Evolutionary conservation across 345 rosid genomes (phyloP).

Genomic region (Arabidopsis thaliana): DNA sequence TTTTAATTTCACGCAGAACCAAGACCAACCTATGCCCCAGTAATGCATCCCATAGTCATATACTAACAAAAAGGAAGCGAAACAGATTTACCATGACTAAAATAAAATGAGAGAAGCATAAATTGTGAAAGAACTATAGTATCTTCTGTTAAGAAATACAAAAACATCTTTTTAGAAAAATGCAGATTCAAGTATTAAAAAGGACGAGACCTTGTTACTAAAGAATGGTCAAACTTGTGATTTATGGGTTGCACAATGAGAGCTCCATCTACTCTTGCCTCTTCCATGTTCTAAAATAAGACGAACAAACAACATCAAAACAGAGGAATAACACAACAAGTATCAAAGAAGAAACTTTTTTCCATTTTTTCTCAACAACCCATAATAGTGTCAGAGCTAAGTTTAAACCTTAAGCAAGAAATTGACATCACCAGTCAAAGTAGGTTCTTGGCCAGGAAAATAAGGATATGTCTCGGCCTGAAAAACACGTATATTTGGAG

Average conservation of each 20-base stretch:
- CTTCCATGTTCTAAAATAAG: constrained; percentile 72
- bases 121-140: background rate
- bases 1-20: background rate
- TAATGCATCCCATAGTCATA: constrained; percentile 2
- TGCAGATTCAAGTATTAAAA: constrained; percentile 15
- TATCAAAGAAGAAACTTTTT: background rate
- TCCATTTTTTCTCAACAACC: background rate
- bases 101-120: constrained; percentile 27
- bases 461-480: constrained; percentile 82
- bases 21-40: background rate
- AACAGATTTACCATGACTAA: background rate
- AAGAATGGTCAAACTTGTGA: constrained; percentile 94
- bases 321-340: background rate
- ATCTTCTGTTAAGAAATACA: background rate
- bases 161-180: background rate
- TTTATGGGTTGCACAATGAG: constrained; percentile 95
- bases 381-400: constrained; percentile 11
- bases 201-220: constrained; percentile 68
- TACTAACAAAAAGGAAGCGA: background rate
- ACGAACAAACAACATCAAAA: constrained; percentile 12
- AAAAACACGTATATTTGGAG: constrained; percentile 22
- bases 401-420: constrained; percentile 79
- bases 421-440: constrained; percentile 72
- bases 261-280: constrained; percentile 90
- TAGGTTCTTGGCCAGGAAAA: constrained; percentile 94